A percentile compares a stretch with the other conserved stretches of the same genome.
Conservation (phyloP, 2,329 filamentous ascomycete genomes). For the Pezicula radicicola region DNA sequence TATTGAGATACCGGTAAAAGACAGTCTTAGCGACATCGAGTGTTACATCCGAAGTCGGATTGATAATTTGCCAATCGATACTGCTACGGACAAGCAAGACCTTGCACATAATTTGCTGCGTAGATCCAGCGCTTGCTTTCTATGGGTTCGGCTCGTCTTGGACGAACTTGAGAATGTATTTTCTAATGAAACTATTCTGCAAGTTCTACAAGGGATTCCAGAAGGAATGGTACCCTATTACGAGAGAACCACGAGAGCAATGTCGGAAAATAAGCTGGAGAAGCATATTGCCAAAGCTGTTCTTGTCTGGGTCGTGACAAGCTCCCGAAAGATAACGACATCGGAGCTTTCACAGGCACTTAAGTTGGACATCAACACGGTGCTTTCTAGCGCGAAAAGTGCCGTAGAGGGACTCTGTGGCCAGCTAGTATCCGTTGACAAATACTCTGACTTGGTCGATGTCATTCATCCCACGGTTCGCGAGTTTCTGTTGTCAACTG, state of each 20-base stretch:
- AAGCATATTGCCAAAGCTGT: slow-evolving; percentile 24
- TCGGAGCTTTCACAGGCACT: too few relatives aligned
- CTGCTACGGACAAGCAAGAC: neutral
- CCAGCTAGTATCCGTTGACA: too few relatives aligned
- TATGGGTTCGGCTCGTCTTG: slow-evolving; percentile 28
- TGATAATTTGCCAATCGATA: neutral
- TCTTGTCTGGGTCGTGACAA: slow-evolving; percentile 15
- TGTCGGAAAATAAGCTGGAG: slow-evolving; percentile 6
- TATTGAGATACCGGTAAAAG: neutral
- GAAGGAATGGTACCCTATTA: slow-evolving; percentile 22
- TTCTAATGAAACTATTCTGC: slow-evolving; percentile 18
- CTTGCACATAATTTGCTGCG: slow-evolving; percentile 16
- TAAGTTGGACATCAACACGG: too few relatives aligned
- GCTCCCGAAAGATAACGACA: too few relatives aligned
- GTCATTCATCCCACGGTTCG: too few relatives aligned
- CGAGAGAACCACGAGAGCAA: neutral
- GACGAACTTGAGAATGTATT: slow-evolving; percentile 26
- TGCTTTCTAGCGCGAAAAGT: too few relatives aligned
- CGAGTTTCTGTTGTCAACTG: too few relatives aligned
- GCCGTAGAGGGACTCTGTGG: too few relatives aligned
- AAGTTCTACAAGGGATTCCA: slow-evolving; percentile 25
- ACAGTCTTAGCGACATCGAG: neutral
- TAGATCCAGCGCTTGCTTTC: slow-evolving; percentile 27
- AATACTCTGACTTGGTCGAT: too few relatives aligned
- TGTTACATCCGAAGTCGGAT: neutral